phyloP scores from a whole-genome alignment of 2,329 filamentous ascomycete species.

The Sclerotinia sclerotiorum region DNA sequence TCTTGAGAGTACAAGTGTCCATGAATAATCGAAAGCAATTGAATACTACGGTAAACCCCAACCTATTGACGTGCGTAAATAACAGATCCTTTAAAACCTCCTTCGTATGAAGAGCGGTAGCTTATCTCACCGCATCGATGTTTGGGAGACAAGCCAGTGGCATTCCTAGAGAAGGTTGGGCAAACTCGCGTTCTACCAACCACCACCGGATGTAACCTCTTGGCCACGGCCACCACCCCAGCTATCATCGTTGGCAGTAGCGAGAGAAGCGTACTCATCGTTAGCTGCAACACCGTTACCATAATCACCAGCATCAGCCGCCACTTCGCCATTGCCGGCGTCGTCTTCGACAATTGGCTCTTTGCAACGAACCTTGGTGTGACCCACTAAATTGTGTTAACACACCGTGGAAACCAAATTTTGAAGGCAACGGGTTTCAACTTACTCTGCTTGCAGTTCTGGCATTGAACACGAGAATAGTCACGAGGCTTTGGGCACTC shows the following conservation, averaged over 20 bases:
- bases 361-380: slow-evolving; percentile 45
- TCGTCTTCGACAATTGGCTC: slow-evolving; percentile 38
- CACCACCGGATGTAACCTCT: neutral
- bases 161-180: neutral
- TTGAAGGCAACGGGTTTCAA: slow-evolving; percentile 2
- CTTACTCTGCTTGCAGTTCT: slow-evolving; percentile 52
- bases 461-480: slow-evolving; percentile 57
- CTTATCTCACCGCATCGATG: neutral
- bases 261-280: slow-evolving; percentile 10
- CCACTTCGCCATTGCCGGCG: slow-evolving; percentile 22
- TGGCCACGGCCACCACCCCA: slow-evolving; percentile 13
- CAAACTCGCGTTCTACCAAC: slow-evolving; percentile 14
- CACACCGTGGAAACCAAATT: slow-evolving; percentile 3
- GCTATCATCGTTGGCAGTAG: slow-evolving; percentile 8
- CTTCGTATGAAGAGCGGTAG: neutral
- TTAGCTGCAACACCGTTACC: neutral
- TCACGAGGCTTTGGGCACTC: slow-evolving; percentile 59
- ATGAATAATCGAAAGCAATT: slow-evolving; percentile 8
- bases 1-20: neutral
- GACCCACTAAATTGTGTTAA: slow-evolving; percentile 39
- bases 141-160: neutral
- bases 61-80: neutral
- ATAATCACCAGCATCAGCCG: neutral
- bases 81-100: neutral
- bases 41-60: neutral